These are phyloP conservation scores for Gomphus bonarii DNA, from an alignment of 1,284 basidiomycete genomes.

Conservation along the genomic window DNA sequence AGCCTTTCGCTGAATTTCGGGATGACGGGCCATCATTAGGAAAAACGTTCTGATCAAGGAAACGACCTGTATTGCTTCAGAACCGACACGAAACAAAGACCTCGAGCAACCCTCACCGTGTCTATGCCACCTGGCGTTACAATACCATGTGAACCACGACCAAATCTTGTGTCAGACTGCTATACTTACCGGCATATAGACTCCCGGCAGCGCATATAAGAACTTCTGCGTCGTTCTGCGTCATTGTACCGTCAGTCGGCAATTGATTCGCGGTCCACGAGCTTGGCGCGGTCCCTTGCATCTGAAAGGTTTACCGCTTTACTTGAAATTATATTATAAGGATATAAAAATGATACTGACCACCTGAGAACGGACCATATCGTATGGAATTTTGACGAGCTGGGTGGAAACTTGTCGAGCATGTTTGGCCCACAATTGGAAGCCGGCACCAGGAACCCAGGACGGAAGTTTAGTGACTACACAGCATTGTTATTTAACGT, in stretches of 20 bases:
- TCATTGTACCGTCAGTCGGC: neutral
- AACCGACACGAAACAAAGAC: too few species aligned
- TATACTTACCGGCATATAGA: too few species aligned
- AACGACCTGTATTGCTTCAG: too few species aligned
- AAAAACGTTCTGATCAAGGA: too few species aligned
- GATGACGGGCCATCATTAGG: too few species aligned
- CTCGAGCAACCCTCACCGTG: too few species aligned
- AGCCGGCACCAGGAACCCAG: slow-evolving; percentile 47
- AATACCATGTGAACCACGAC: too few species aligned
- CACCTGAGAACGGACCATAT: neutral
- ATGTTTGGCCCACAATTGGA: slow-evolving; percentile 39
- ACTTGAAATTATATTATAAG: neutral
- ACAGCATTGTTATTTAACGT: neutral
- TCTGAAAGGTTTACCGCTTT: too few species aligned
- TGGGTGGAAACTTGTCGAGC: slow-evolving; percentile 16
- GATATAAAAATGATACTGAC: neutral
- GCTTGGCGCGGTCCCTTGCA: too few species aligned
- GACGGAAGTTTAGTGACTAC: slow-evolving; percentile 36
- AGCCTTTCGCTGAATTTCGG: too few species aligned
- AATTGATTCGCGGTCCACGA: neutral
- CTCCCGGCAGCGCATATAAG: neutral
- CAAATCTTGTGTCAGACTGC: too few species aligned
- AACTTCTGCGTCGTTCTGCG: neutral
- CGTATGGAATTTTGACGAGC: neutral
- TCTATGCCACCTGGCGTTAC: too few species aligned